These are phyloP conservation scores for Tephrocybe rancida DNA, from an alignment of 768 basidiomycete genomes.

Conservation along the genomic window DNA sequence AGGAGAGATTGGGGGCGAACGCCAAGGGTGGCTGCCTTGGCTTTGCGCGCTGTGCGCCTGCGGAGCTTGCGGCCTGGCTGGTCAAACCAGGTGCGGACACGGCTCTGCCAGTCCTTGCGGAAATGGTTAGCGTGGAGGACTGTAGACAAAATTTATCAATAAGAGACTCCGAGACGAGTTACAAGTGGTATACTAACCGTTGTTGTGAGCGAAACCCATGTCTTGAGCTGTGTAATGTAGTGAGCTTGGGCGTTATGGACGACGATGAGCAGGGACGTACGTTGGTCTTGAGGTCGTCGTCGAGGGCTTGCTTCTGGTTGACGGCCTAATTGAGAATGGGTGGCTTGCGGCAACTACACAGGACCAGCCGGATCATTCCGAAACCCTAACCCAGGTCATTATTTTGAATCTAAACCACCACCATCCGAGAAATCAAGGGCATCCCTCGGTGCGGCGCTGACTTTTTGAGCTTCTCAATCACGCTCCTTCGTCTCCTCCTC, in stretches of 20 bases:
- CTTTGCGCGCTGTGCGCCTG: conserved; percentile 88
- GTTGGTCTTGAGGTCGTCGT: conserved; percentile 51
- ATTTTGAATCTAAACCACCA: background rate
- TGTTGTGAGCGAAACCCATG: conserved; percentile 84
- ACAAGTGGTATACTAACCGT: conserved; percentile 53
- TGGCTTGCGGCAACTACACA: conserved; percentile 46
- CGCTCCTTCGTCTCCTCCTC: conserved; percentile 2
- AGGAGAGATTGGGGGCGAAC: conserved; percentile 90
- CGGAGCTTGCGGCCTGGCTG: conserved; percentile 98
- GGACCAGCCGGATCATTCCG: conserved; percentile 38
- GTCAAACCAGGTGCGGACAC: conserved; percentile 98
- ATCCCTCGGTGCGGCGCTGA: conserved; percentile 5
- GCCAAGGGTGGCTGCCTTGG: conserved; percentile 88
- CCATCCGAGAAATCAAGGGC: background rate
- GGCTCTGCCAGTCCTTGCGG: conserved; percentile 99
- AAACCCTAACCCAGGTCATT: conserved; percentile 31
- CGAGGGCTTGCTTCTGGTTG: conserved; percentile 30
- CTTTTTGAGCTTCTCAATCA: conserved; percentile 1
- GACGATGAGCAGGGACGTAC: conserved; percentile 28
- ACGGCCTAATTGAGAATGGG: conserved; percentile 28
- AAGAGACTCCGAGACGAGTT: background rate
- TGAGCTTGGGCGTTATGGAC: conserved; percentile 19
- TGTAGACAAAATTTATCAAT: conserved; percentile 23
- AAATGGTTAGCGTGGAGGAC: conserved; percentile 94
- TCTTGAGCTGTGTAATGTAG: conserved; percentile 40